Conservation (phyloP, 164 flowering plant genomes). For the Chloranthus sessilifolius region DNA sequence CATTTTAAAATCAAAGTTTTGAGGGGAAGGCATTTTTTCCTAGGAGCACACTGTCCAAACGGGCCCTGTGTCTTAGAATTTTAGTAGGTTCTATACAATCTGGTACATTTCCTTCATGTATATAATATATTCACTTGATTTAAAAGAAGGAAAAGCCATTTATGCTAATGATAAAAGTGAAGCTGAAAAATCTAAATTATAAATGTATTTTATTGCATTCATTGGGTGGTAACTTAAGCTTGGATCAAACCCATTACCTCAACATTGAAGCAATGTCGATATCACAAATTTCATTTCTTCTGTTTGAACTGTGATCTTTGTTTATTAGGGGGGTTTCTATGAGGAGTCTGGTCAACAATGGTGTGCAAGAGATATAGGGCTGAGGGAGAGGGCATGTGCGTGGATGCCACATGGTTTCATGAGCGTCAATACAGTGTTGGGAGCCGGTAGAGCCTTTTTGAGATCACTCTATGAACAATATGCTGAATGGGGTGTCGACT, state of each 20-base stretch:
- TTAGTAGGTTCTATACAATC: too few relatives aligned
- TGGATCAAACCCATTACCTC: neutral
- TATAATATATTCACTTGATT: too few relatives aligned
- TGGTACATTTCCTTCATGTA: too few relatives aligned
- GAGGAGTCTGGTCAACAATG: conserved; percentile 56
- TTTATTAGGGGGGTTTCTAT: conserved; percentile 54
- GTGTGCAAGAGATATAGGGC: conserved; percentile 72
- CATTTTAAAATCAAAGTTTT: too few relatives aligned
- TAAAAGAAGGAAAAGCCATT: too few relatives aligned
- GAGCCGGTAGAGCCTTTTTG: conserved; percentile 81
- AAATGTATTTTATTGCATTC: too few relatives aligned
- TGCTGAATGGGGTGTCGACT: conserved; percentile 96
- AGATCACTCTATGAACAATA: conserved; percentile 81
- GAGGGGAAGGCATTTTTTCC: too few relatives aligned
- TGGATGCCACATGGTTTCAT: conserved; percentile 96
- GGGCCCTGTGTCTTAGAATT: too few relatives aligned
- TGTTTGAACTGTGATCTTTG: conserved; percentile 2
- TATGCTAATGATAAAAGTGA: too few relatives aligned
- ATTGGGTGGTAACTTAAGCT: too few relatives aligned
- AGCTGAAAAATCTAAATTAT: too few relatives aligned
- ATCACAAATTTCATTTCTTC: neutral
- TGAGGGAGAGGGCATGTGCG: conserved; percentile 55
- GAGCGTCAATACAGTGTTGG: conserved; percentile 70
- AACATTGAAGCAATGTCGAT: neutral
- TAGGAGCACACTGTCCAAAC: too few relatives aligned